A percentile compares a stretch with the other conserved stretches of the same genome.
These are phyloP conservation scores for Astrothelium macrocarpum DNA, from an alignment of 495 filamentous ascomycete genomes.

Conservation along the genomic window DNA sequence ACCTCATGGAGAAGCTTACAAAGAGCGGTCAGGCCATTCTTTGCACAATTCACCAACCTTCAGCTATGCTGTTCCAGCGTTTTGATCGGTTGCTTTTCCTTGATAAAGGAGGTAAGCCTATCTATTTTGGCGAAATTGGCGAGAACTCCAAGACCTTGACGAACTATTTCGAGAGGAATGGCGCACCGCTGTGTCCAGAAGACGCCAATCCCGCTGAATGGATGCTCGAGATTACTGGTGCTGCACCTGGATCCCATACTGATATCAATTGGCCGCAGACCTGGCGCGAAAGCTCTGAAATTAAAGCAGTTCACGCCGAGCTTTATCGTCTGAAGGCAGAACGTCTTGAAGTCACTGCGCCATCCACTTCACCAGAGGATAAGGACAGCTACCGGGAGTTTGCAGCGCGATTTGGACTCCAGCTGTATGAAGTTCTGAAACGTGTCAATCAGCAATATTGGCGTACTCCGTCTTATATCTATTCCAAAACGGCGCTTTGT, in stretches of 20 bases:
- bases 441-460: conserved; percentile 85
- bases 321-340: conserved; percentile 54
- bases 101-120: conserved; percentile 56
- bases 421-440: conserved; percentile 45
- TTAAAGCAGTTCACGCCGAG: conserved; percentile 53
- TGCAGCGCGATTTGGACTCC: conserved; percentile 39
- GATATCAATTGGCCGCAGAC: conserved; percentile 72
- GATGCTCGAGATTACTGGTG: conserved; percentile 61
- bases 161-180: conserved; percentile 55
- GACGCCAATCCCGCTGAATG: conserved; percentile 58
- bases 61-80: conserved; percentile 58
- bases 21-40: conserved; percentile 57
- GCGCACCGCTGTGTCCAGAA: conserved; percentile 47
- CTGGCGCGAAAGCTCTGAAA: conserved; percentile 70
- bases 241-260: conserved; percentile 62
- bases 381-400: conserved; percentile 30
- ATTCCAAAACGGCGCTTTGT: conserved; percentile 55
- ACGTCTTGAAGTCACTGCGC: conserved; percentile 34
- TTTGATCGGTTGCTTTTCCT: conserved; percentile 66
- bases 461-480: conserved; percentile 80
- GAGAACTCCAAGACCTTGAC: conserved; percentile 46
- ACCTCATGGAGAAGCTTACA: conserved; percentile 56
- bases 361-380: conserved; percentile 24
- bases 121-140: conserved; percentile 61
- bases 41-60: conserved; percentile 73